Evolutionary conservation across 306 rosid species (phyloP).

Genomic region (Pueraria montana): DNA sequence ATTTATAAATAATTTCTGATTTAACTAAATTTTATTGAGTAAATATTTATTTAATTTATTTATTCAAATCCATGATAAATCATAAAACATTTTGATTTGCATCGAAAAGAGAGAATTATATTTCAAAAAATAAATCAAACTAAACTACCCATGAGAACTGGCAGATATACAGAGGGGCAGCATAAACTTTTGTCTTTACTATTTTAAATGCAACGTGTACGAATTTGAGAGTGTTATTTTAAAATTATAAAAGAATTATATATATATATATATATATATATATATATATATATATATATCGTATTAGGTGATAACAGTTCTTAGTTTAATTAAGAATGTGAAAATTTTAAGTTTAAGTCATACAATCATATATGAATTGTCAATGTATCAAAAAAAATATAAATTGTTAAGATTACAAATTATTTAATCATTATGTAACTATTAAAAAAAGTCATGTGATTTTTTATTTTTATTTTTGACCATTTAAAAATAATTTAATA

Average conservation of each 20-base stretch:
- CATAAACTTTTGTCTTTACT: conserved; percentile 13
- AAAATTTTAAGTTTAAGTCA: too few species aligned
- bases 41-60: not conserved
- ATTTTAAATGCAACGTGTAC: not conserved
- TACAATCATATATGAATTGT: too few species aligned
- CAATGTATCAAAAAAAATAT: too few species aligned
- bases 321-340: too few species aligned
- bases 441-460: too few species aligned
- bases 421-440: too few species aligned
- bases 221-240: not conserved
- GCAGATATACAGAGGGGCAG: not conserved
- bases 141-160: not conserved
- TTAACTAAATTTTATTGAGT: not conserved
- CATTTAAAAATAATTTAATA: too few species aligned
- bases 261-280: too few species aligned
- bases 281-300: too few species aligned
- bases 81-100: not conserved
- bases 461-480: too few species aligned
- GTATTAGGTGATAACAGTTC: too few species aligned
- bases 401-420: too few species aligned
- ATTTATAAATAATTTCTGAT: not conserved
- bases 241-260: not conserved
- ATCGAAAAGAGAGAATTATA: not conserved
- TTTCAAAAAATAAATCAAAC: not conserved
- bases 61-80: not conserved